These are phyloP conservation scores for Piloderma croceum DNA, from an alignment of 768 basidiomycete genomes.

Conservation along the genomic window DNA sequence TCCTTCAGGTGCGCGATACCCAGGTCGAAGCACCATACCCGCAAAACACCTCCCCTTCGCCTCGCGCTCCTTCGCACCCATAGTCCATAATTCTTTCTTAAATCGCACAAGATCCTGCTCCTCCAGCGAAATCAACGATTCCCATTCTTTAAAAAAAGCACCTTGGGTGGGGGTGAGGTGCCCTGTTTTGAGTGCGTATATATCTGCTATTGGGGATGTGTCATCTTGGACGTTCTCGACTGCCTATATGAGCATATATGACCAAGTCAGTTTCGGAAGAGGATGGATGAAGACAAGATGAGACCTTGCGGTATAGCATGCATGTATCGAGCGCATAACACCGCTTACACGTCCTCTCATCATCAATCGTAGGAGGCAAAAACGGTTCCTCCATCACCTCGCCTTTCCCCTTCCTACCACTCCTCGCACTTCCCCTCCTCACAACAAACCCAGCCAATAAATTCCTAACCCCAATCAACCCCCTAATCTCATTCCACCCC, in stretches of 20 bases:
- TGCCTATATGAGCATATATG: constrained; percentile 39
- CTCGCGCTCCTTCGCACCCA: constrained; percentile 76
- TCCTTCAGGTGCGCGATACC: constrained; percentile 15
- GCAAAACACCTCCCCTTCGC: constrained; percentile 78
- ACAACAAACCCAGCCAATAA: constrained; percentile 77
- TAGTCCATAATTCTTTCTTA: constrained; percentile 90
- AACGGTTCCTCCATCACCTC: constrained; percentile 43
- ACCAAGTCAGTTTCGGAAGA: no score
- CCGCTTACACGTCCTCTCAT: constrained; percentile 66
- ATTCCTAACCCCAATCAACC: constrained; percentile 77
- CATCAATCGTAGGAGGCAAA: constrained; percentile 84
- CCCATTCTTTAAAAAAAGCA: constrained; percentile 89
- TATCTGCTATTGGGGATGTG: constrained; percentile 51
- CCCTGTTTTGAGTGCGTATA: constrained; percentile 73
- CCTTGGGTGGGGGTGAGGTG: constrained; percentile 67
- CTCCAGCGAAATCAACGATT: constrained; percentile 75
- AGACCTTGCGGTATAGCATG: constrained; percentile 93
- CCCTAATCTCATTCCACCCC: constrained; percentile 76
- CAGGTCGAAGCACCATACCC: constrained; percentile 77
- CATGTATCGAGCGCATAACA: constrained; percentile 85
- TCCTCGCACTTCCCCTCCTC: constrained; percentile 33
- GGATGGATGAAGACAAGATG: neutral
- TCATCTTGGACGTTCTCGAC: constrained; percentile 59
- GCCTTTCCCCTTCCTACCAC: constrained; percentile 15
- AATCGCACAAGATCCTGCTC: constrained; percentile 83